phyloP scores from a whole-genome alignment of 1,284 basidiomycete genomes.

The Ustilago xerochloae region DNA sequence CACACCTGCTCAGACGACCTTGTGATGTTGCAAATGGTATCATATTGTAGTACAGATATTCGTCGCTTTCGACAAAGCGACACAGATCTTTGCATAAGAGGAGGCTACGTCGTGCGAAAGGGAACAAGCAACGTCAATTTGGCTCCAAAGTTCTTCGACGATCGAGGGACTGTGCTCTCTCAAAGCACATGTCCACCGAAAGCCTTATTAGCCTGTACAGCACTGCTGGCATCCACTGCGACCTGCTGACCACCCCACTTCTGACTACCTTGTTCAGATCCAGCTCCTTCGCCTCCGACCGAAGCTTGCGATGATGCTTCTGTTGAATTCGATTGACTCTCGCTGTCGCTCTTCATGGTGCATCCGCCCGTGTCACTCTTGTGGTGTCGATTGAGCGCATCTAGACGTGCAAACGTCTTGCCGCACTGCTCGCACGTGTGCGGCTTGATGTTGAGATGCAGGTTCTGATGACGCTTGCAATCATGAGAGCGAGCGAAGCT shows the following conservation, averaged over 20 bases:
- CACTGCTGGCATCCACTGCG: neutral
- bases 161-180: neutral
- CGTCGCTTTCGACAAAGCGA: no score
- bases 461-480: conserved; percentile 79
- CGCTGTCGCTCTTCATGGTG: conserved; percentile 25
- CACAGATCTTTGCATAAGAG: no score
- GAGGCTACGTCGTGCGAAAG: no score
- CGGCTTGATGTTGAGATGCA: conserved; percentile 82
- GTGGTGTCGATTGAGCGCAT: conserved; percentile 79
- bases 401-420: conserved; percentile 91
- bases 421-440: conserved; percentile 91
- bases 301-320: conserved; percentile 14
- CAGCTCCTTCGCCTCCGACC: neutral
- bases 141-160: neutral
- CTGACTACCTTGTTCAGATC: conserved; percentile 16
- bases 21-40: no score
- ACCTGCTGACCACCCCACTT: neutral
- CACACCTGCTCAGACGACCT: no score
- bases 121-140: neutral
- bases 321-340: conserved; percentile 37
- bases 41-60: no score
- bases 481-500: conserved; percentile 94
- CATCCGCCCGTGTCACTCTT: conserved; percentile 59
- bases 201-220: conserved; percentile 8
- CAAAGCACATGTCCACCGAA: conserved; percentile 46